Conservation (phyloP, 2,329 filamentous ascomycete species). For the Aaosphaeria pasadenensis region DNA sequence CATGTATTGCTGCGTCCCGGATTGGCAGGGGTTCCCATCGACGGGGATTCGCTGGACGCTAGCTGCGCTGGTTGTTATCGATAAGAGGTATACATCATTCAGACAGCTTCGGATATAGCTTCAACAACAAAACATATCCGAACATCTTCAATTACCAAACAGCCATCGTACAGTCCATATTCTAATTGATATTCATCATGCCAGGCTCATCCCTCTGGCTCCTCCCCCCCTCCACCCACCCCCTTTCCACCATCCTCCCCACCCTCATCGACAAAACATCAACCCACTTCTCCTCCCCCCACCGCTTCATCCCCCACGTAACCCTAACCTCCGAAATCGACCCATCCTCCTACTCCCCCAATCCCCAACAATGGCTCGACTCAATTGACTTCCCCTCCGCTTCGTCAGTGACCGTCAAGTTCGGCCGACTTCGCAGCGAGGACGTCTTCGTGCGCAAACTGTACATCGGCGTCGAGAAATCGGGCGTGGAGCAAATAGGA, state of each 20-base stretch:
- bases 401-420: slow-evolving; percentile 18
- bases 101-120: too few species aligned
- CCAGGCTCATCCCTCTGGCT: slow-evolving; percentile 45
- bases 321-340: slow-evolving; percentile 40
- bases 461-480: slow-evolving; percentile 35
- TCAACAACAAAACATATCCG: too few species aligned
- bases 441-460: slow-evolving; percentile 39
- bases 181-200: slow-evolving; percentile 16
- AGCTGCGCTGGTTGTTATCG: too few species aligned
- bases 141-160: too few species aligned
- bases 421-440: slow-evolving; percentile 32
- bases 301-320: slow-evolving; percentile 41
- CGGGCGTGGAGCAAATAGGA: slow-evolving; percentile 24
- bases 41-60: too few species aligned
- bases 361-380: slow-evolving; percentile 39
- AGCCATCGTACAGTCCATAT: not conserved
- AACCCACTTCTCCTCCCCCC: slow-evolving; percentile 31
- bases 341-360: slow-evolving; percentile 17
- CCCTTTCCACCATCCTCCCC: slow-evolving; percentile 25
- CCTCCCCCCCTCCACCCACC: slow-evolving; percentile 34
- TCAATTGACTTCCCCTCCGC: slow-evolving; percentile 18
- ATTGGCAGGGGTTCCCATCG: too few species aligned
- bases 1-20: too few species aligned
- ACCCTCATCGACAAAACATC: slow-evolving; percentile 34
- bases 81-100: too few species aligned